A percentile compares a stretch with the other conserved stretches of the same genome.
Conservation (phyloP, 106 monocot species). For the Dactylorhiza incarnata region DNA sequence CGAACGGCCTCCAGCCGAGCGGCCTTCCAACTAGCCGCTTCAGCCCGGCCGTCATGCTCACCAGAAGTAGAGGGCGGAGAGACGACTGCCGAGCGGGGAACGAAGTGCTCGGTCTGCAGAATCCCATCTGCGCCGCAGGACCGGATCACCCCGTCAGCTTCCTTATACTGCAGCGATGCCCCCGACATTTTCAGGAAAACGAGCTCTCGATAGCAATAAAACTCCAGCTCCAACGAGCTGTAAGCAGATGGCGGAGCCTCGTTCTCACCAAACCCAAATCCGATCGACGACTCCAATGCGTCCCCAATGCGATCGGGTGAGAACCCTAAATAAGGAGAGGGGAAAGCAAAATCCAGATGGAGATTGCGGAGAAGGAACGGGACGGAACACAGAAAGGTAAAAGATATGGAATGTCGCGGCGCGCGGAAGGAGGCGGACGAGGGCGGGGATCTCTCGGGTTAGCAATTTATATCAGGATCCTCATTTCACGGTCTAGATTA, state of each 20-base stretch:
- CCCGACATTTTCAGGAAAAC: conserved; percentile 31
- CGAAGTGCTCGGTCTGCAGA: conserved; percentile 11
- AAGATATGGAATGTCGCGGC: not conserved
- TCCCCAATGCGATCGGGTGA: conserved; percentile 3
- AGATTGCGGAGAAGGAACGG: conserved; percentile 9
- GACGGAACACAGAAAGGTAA: conserved; percentile 3
- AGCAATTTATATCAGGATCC: too few species aligned
- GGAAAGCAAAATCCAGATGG: not conserved
- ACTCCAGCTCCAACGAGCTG: conserved; percentile 4
- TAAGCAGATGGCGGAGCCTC: not conserved
- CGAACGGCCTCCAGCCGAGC: not conserved
- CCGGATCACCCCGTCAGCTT: conserved; percentile 32
- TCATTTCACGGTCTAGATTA: too few species aligned
- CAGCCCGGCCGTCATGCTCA: not conserved
- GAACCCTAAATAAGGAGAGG: conserved; percentile 3
- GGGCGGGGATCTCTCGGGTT: not conserved
- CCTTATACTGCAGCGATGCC: conserved; percentile 22
- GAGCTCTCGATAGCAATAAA: not conserved
- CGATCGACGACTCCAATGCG: conserved; percentile 3
- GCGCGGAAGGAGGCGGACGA: not conserved
- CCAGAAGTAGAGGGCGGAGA: not conserved
- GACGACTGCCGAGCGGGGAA: conserved; percentile 4
- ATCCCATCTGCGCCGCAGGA: conserved; percentile 31
- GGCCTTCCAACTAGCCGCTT: conserved; percentile 10
- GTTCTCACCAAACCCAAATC: conserved; percentile 5